Percentiles rank a stretch among this genome's conserved stretches.
Evolutionary conservation across 1,284 basidiomycete species (phyloP).

Genomic region (Porogramme epimiltina): DNA sequence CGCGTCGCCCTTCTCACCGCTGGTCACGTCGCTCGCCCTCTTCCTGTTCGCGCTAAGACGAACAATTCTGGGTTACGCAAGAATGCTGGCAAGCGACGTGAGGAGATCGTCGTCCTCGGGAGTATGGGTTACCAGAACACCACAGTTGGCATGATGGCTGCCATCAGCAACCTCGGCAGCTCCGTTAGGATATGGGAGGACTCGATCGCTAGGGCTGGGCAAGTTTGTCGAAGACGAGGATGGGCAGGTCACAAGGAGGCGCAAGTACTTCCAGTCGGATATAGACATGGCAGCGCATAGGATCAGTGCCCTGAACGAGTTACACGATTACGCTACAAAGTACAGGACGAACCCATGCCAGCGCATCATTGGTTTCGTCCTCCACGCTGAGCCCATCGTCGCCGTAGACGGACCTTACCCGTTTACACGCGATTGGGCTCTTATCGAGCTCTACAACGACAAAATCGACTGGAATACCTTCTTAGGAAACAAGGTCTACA

Average conservation of each 20-base stretch:
- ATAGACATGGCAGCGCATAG: constrained; percentile 28
- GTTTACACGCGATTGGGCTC: constrained; percentile 34
- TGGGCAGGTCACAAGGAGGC: constrained; percentile 24
- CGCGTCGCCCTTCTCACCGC: constrained; percentile 34
- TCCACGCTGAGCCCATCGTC: constrained; percentile 33
- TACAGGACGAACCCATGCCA: constrained; percentile 19
- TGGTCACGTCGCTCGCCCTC: constrained; percentile 34
- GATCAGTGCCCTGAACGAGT: constrained; percentile 19
- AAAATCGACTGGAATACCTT: constrained; percentile 32
- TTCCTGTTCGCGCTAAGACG: constrained; percentile 27
- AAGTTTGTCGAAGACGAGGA: constrained; percentile 28
- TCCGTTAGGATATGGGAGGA: constrained; percentile 27
- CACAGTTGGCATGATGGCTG: constrained; percentile 30
- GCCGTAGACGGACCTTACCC: constrained; percentile 23
- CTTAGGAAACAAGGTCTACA: constrained; percentile 37
- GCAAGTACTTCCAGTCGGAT: constrained; percentile 26
- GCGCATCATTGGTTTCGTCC: constrained; percentile 37
- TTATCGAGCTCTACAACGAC: constrained; percentile 34
- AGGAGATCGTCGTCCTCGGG: constrained; percentile 40
- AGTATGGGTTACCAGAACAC: constrained; percentile 31
- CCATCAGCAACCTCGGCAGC: constrained; percentile 28
- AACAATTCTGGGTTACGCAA: constrained; percentile 24
- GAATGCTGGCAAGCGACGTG: constrained; percentile 29
- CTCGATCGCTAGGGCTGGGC: constrained; percentile 29
- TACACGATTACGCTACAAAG: constrained; percentile 34